Evolutionary conservation across 1,139 yeast species (phyloP).

Genomic region (Meyerozyma sp.): DNA sequence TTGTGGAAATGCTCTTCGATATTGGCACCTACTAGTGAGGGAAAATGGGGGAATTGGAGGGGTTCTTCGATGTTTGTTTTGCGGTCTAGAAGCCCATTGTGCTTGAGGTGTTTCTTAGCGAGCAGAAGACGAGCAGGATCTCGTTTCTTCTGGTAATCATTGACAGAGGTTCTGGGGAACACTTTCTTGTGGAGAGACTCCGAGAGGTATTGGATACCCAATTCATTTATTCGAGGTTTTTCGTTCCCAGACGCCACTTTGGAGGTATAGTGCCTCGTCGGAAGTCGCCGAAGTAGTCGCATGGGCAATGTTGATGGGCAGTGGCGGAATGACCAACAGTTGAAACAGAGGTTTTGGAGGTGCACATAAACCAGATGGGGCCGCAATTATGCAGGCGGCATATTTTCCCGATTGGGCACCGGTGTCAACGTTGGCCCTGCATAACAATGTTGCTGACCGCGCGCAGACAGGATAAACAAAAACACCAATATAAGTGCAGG

Average conservation of each 20-base stretch:
- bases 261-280: neutral
- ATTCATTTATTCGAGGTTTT: conserved; percentile 55
- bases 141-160: conserved; percentile 19
- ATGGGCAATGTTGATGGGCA: neutral
- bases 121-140: conserved; percentile 44
- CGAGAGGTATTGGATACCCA: conserved; percentile 66
- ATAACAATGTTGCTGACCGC: neutral
- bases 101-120: conserved; percentile 56
- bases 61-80: conserved; percentile 64
- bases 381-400: neutral
- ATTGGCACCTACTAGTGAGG: conserved; percentile 60
- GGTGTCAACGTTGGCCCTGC: conserved; percentile 1
- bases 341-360: neutral
- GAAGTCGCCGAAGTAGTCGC: neutral
- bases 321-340: neutral
- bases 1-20: conserved; percentile 83
- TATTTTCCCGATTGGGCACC: neutral
- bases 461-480: conserved; percentile 1
- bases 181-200: conserved; percentile 51
- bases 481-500: conserved; percentile 1
- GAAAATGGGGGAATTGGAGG: conserved; percentile 54
- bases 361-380: neutral
- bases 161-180: conserved; percentile 40
- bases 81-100: conserved; percentile 72
- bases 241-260: conserved; percentile 13